Conservation (phyloP, 176 grass and related monocot genomes). For the Olyra latifolia region DNA sequence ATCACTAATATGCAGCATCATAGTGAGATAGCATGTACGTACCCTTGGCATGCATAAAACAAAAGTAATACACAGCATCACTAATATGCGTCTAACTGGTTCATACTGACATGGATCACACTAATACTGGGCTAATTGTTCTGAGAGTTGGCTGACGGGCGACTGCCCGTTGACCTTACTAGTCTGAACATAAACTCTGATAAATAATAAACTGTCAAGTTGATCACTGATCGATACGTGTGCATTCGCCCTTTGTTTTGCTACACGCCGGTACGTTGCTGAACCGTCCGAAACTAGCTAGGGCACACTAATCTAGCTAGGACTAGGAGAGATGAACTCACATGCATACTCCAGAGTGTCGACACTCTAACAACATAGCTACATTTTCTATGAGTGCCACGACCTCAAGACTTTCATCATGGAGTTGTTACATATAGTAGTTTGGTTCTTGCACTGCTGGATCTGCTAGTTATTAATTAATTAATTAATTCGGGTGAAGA, state of each 20-base stretch:
- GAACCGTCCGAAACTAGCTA: neutral
- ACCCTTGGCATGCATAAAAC: too few relatives aligned
- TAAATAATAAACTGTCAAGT: neutral
- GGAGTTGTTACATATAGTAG: neutral
- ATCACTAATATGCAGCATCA: too few relatives aligned
- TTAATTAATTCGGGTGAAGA: neutral
- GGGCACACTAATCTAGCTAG: too few relatives aligned
- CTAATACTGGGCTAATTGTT: too few relatives aligned
- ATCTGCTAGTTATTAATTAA: neutral
- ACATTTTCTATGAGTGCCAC: neutral
- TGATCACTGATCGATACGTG: neutral
- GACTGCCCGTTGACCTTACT: too few relatives aligned
- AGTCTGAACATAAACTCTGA: neutral
- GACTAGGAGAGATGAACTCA: neutral
- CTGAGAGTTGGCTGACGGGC: too few relatives aligned
- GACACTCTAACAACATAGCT: conserved; percentile 30
- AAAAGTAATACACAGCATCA: too few relatives aligned
- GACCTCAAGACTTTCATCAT: neutral
- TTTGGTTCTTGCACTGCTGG: neutral
- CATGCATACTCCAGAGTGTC: neutral
- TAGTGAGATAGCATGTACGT: too few relatives aligned
- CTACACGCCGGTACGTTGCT: neutral
- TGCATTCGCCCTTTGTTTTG: neutral
- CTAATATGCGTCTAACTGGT: too few relatives aligned
- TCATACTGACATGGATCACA: too few relatives aligned